Evolutionary conservation across 106 monocot genomes (phyloP).

Genomic region (Platanthera zijinensis): DNA sequence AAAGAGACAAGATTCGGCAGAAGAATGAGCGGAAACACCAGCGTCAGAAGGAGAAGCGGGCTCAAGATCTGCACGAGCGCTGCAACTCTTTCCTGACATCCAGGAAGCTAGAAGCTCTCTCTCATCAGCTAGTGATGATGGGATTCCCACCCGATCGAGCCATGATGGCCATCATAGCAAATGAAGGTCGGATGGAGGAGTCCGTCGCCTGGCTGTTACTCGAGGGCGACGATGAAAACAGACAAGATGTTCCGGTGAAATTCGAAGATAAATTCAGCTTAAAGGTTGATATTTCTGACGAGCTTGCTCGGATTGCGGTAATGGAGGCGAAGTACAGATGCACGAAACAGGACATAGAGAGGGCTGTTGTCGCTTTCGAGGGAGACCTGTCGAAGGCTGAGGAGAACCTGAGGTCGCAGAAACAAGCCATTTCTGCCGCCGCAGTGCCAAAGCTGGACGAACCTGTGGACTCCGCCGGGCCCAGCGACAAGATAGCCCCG

Average conservation of each 20-base stretch:
- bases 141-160: conserved; percentile 71
- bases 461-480: conserved; percentile 10
- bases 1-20: conserved; percentile 85
- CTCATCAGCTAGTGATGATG: conserved; percentile 78
- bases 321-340: conserved; percentile 59
- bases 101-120: conserved; percentile 61
- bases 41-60: conserved; percentile 71
- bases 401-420: conserved; percentile 45
- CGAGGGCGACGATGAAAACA: conserved; percentile 30
- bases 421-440: conserved; percentile 29
- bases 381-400: conserved; percentile 73
- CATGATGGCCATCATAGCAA: conserved; percentile 68
- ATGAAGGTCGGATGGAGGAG: conserved; percentile 71
- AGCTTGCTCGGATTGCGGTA: conserved; percentile 51
- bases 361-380: conserved; percentile 63
- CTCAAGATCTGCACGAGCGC: conserved; percentile 70
- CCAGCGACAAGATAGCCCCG: background rate
- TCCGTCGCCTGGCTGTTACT: conserved; percentile 75
- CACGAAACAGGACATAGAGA: conserved; percentile 85
- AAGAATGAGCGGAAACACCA: conserved; percentile 97
- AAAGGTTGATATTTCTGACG: conserved; percentile 76
- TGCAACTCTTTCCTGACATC: conserved; percentile 70
- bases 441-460: conserved; percentile 16
- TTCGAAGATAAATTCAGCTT: conserved; percentile 27
- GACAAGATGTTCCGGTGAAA: conserved; percentile 23